phyloP scores from a whole-genome alignment of 2,329 filamentous ascomycete species.

The Clonostachys byssicola region DNA sequence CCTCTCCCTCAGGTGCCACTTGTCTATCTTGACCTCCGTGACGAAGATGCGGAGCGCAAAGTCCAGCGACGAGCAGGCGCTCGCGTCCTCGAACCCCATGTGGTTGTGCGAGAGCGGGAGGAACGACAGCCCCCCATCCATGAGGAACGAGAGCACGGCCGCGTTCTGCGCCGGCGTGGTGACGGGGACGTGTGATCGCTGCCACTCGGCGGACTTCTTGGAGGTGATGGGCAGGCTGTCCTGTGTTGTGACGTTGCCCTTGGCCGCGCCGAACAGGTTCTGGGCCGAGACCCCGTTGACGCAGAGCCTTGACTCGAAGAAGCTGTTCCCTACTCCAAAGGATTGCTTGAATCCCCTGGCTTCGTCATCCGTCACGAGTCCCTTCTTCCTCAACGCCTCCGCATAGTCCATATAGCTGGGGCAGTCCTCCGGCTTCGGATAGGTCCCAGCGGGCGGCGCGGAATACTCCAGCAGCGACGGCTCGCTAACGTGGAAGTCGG shows the following conservation, averaged over 20 bases:
- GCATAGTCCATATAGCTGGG: slow-evolving; percentile 7
- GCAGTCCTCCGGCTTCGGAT: slow-evolving; percentile 15
- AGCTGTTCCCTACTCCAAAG: slow-evolving; percentile 18
- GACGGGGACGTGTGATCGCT: slow-evolving; percentile 15
- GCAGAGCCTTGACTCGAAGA: slow-evolving; percentile 28
- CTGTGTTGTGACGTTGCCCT: slow-evolving; percentile 29
- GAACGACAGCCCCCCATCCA: slow-evolving; percentile 39
- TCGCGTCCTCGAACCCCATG: slow-evolving; percentile 34
- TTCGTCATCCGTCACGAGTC: slow-evolving; percentile 9
- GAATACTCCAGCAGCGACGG: slow-evolving; percentile 27
- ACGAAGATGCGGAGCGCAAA: slow-evolving; percentile 41
- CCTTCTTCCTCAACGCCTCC: background rate
- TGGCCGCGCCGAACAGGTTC: slow-evolving; percentile 34
- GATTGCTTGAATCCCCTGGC: slow-evolving; percentile 11
- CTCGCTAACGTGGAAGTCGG: slow-evolving; percentile 41
- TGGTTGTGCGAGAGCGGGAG: slow-evolving; percentile 34
- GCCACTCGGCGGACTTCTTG: slow-evolving; percentile 36
- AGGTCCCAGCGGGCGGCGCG: slow-evolving; percentile 21
- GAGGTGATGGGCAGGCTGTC: slow-evolving; percentile 21
- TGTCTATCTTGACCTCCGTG: slow-evolving; percentile 25
- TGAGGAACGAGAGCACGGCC: slow-evolving; percentile 31
- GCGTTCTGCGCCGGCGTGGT: slow-evolving; percentile 20
- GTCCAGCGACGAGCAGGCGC: slow-evolving; percentile 40
- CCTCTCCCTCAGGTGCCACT: slow-evolving; percentile 39
- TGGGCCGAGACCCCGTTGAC: slow-evolving; percentile 35